phyloP scores from a whole-genome alignment of 331 rosid species.

The Telfairia occidentalis region DNA sequence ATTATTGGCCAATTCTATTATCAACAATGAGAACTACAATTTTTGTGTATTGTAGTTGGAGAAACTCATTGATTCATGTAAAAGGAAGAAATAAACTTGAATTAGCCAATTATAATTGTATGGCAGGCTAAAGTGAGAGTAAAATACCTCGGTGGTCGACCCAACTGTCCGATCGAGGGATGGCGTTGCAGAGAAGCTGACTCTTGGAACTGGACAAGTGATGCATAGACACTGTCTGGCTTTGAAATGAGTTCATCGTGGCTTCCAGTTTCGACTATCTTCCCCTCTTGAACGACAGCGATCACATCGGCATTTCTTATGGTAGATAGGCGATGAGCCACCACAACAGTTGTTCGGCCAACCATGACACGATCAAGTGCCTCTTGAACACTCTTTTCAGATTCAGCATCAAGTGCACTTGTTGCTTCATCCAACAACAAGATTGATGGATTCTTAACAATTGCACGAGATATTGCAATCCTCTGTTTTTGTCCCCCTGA shows the following conservation, averaged over 20 bases:
- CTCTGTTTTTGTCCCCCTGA: constrained; percentile 97
- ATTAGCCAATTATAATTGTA: background rate
- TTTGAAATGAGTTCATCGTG: constrained; percentile 77
- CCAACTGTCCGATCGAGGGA: constrained; percentile 41
- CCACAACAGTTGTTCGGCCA: constrained; percentile 79
- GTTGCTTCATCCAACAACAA: constrained; percentile 89
- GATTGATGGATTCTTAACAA: constrained; percentile 79
- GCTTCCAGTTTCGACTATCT: constrained; percentile 80
- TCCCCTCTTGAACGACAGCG: constrained; percentile 79
- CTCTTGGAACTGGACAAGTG: constrained; percentile 71
- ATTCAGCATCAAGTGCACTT: constrained; percentile 86
- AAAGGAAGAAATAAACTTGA: background rate
- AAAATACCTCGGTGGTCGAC: constrained; percentile 55
- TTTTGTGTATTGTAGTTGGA: background rate
- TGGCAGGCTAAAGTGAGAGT: background rate
- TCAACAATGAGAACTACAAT: background rate
- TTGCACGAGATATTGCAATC: constrained; percentile 86
- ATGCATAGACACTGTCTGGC: constrained; percentile 59
- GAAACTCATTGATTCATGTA: background rate
- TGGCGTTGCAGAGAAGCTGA: constrained; percentile 43
- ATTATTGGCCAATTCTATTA: background rate
- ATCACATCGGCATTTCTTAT: constrained; percentile 78
- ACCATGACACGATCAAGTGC: constrained; percentile 97
- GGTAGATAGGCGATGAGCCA: constrained; percentile 95
- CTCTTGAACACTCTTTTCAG: constrained; percentile 95